A percentile compares a stretch with the other conserved stretches of the same genome.
These are phyloP conservation scores for Haplographium delicatum DNA, from an alignment of 495 filamentous ascomycete species.

Conservation along the genomic window DNA sequence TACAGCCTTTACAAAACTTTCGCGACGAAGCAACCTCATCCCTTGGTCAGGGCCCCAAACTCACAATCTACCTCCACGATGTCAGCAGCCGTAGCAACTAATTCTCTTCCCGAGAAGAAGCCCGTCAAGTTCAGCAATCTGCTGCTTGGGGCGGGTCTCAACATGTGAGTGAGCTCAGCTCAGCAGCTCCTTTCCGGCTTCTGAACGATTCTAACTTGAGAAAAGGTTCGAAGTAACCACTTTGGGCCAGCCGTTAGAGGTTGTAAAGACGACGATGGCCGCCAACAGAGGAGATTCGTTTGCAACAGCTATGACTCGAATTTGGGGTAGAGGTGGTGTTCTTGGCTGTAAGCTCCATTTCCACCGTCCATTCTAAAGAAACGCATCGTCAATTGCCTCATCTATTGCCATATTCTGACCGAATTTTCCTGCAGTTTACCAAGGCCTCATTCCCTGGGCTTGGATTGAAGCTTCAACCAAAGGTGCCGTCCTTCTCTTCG, in stretches of 20 bases:
- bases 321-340: conserved; percentile 91
- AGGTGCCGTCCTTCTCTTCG: conserved; percentile 97
- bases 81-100: conserved; percentile 53
- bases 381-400: neutral
- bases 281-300: conserved; percentile 91
- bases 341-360: conserved; percentile 76
- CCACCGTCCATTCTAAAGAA: neutral
- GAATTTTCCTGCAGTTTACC: conserved; percentile 66
- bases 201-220: neutral
- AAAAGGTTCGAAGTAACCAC: conserved; percentile 66
- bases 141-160: conserved; percentile 91
- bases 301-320: conserved; percentile 69
- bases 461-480: conserved; percentile 99
- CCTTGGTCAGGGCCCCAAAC: conserved; percentile 84
- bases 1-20: conserved; percentile 8
- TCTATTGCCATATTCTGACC: neutral
- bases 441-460: conserved; percentile 99
- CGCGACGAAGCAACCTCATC: conserved; percentile 78
- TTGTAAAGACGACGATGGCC: conserved; percentile 99
- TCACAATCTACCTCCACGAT: conserved; percentile 48
- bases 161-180: conserved; percentile 80
- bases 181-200: neutral
- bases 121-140: conserved; percentile 99
- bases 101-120: conserved; percentile 80
- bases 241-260: conserved; percentile 92